A percentile compares a stretch with the other conserved stretches of the same genome.
phyloP scores from a whole-genome alignment of 495 filamentous ascomycete species.

The Aspergillus bertholletiae region DNA sequence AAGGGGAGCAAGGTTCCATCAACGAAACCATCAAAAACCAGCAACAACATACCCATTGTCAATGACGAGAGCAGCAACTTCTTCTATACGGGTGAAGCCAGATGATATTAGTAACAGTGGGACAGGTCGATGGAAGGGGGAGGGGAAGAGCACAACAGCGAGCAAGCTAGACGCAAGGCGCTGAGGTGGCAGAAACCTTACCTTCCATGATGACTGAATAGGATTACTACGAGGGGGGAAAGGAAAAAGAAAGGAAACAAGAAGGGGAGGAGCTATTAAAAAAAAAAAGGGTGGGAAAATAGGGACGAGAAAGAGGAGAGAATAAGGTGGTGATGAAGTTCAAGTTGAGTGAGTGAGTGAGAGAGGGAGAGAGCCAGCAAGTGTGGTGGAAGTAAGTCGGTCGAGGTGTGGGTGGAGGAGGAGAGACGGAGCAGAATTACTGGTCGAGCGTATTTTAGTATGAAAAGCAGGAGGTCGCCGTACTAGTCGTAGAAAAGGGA shows the following conservation, averaged over 20 bases:
- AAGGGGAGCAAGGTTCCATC: too few species aligned
- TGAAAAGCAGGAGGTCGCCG: neutral
- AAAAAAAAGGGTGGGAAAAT: neutral
- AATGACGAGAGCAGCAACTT: slow-evolving; percentile 99
- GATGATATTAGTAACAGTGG: slow-evolving; percentile 48
- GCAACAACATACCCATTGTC: slow-evolving; percentile 94
- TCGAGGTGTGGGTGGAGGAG: slow-evolving; percentile 27
- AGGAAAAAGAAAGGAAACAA: slow-evolving; percentile 16
- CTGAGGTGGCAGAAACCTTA: slow-evolving; percentile 51
- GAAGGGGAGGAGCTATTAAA: slow-evolving; percentile 1
- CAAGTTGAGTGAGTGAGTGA: slow-evolving; percentile 7
- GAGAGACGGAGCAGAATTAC: slow-evolving; percentile 7
- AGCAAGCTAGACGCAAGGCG: slow-evolving; percentile 26
- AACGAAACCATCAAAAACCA: slow-evolving; percentile 17
- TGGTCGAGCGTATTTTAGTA: neutral
- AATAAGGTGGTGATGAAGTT: slow-evolving; percentile 18
- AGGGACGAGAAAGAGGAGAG: slow-evolving; percentile 2
- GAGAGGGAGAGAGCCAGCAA: slow-evolving; percentile 22
- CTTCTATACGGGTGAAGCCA: slow-evolving; percentile 63
- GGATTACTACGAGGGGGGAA: slow-evolving; percentile 39
- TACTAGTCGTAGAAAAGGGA: neutral
- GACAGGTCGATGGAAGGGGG: slow-evolving; percentile 14
- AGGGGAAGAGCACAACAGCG: slow-evolving; percentile 7
- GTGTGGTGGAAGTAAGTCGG: slow-evolving; percentile 27
- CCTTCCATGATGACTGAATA: slow-evolving; percentile 70